A percentile compares a stretch with the other conserved stretches of the same genome.
Conservation (phyloP, 2,329 filamentous ascomycete species). For the Orbilia ellipsospora region DNA sequence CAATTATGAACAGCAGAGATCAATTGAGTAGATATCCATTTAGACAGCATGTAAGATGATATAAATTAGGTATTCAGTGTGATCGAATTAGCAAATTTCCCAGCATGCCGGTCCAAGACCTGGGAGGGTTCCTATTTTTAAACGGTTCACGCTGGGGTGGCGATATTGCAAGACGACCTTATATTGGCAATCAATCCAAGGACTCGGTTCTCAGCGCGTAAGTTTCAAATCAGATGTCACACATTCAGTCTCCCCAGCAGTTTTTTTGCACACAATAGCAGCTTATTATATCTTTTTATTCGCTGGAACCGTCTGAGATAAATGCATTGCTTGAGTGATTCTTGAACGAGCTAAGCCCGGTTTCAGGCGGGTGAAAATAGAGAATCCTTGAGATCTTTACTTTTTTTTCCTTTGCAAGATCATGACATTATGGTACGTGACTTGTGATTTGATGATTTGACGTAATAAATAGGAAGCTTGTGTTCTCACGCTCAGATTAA, state of each 20-base stretch:
- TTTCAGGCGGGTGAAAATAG: constrained; percentile 33
- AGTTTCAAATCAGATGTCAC: constrained; percentile 32
- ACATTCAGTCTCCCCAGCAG: constrained; percentile 1
- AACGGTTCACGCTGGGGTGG: neutral
- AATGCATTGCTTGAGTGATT: constrained; percentile 11
- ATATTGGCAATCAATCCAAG: constrained; percentile 12
- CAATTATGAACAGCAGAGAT: too few relatives aligned
- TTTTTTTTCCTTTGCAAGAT: too few relatives aligned
- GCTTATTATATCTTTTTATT: constrained; percentile 15
- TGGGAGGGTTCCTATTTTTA: constrained; percentile 44
- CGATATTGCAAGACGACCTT: neutral
- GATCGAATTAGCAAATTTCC: too few relatives aligned
- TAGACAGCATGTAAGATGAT: too few relatives aligned
- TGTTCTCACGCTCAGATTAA: too few relatives aligned
- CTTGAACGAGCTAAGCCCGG: constrained; percentile 14
- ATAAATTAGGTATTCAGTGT: too few relatives aligned
- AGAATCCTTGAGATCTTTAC: too few relatives aligned
- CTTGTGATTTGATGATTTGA: too few relatives aligned
- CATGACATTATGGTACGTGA: too few relatives aligned
- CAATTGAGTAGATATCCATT: too few relatives aligned
- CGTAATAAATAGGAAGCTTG: too few relatives aligned
- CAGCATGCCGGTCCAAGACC: neutral
- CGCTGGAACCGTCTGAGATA: constrained; percentile 32
- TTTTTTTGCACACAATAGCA: constrained; percentile 11
- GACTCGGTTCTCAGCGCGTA: constrained; percentile 48